Evolutionary conservation across 495 filamentous ascomycete genomes (phyloP).

Genomic region (Lentithecium fluviatile): DNA sequence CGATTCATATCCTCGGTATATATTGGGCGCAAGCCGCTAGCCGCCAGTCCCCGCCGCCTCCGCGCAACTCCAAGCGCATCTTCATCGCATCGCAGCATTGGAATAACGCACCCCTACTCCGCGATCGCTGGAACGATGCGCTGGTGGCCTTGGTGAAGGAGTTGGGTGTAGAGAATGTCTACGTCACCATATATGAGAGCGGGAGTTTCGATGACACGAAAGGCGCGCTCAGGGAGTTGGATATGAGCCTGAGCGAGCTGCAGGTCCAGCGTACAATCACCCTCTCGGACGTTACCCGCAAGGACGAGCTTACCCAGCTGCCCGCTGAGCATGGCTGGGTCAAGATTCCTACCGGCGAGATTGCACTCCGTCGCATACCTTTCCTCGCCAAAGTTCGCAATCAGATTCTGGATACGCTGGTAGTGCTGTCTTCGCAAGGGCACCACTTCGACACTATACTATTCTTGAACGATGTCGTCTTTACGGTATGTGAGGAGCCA

Average conservation of each 20-base stretch:
- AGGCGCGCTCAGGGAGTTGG: constrained; percentile 58
- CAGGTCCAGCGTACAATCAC: constrained; percentile 56
- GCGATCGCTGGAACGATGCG: constrained; percentile 61
- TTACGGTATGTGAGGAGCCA: too few species aligned
- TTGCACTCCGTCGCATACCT: neutral
- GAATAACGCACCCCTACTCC: constrained; percentile 66
- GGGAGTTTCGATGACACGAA: constrained; percentile 73
- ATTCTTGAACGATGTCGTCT: too few species aligned
- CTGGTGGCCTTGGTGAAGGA: constrained; percentile 55
- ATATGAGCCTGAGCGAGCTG: constrained; percentile 52
- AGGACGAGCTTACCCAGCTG: constrained; percentile 59
- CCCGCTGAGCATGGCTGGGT: neutral
- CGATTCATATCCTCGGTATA: too few species aligned
- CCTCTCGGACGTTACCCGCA: constrained; percentile 55
- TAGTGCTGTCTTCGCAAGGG: too few species aligned
- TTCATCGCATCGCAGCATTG: constrained; percentile 69
- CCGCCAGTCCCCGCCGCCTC: too few species aligned
- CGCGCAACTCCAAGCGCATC: constrained; percentile 43
- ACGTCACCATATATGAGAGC: constrained; percentile 66
- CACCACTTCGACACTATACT: too few species aligned
- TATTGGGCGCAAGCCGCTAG: too few species aligned
- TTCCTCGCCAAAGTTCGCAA: neutral
- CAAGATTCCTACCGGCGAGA: neutral
- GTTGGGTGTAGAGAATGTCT: constrained; percentile 65
- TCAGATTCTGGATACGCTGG: too few species aligned